A percentile compares a stretch with the other conserved stretches of the same genome.
Conservation (phyloP, 805 yeast species). For the Wickerhamiella bombiphila region DNA sequence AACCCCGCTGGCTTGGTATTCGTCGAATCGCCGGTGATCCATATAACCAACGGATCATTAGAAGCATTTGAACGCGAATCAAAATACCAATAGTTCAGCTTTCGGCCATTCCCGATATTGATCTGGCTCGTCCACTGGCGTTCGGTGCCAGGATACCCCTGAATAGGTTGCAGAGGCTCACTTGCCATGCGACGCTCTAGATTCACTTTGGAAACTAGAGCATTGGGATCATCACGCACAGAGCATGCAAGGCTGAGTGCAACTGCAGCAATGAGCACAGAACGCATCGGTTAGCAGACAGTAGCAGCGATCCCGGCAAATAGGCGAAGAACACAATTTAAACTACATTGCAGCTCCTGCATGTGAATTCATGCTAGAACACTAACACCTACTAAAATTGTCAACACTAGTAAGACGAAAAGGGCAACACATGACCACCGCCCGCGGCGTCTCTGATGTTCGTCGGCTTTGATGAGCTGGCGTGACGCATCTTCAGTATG, state of each 20-base stretch:
- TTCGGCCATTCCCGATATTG: not conserved
- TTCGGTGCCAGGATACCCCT: constrained; percentile 1
- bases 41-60: constrained; percentile 72
- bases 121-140: not conserved
- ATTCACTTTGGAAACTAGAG: too few relatives aligned
- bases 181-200: too few relatives aligned
- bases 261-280: not conserved
- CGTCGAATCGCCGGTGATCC: constrained; percentile 89
- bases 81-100: constrained; percentile 47
- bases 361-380: constrained; percentile 5
- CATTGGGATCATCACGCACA: not conserved
- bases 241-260: not conserved
- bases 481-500: constrained; percentile 57
- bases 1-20: constrained; percentile 38
- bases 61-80: constrained; percentile 81
- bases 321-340: not conserved
- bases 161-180: not conserved
- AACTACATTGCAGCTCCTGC: not conserved
- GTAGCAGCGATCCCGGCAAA: not conserved
- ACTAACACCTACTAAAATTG: constrained; percentile 32
- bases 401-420: constrained; percentile 41
- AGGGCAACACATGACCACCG: constrained; percentile 62
- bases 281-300: not conserved
- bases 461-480: constrained; percentile 60
- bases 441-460: constrained; percentile 52